These are phyloP conservation scores for Populus pruinosa DNA, from an alignment of 345 rosid genomes.

Conservation along the genomic window DNA sequence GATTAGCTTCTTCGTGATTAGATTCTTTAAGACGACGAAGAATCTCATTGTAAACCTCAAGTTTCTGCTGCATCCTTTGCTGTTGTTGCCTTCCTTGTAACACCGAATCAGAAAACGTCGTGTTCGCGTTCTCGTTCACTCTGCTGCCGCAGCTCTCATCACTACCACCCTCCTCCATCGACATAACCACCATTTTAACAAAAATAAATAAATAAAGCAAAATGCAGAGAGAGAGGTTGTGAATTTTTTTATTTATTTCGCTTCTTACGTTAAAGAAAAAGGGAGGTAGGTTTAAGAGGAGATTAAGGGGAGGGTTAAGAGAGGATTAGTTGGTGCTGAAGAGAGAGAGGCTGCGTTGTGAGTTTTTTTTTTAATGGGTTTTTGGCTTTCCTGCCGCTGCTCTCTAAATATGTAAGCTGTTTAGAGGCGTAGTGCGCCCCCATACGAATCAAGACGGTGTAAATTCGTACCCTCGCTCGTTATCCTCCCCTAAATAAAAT, in stretches of 20 bases:
- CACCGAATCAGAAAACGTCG: conserved; percentile 32
- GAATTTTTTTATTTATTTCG: not conserved
- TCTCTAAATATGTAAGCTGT: not conserved
- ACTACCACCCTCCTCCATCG: conserved; percentile 43
- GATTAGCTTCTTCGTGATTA: conserved; percentile 44
- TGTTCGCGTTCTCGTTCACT: conserved; percentile 27
- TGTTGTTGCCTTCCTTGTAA: conserved; percentile 44
- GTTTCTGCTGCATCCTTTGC: conserved; percentile 37
- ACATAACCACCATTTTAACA: conserved; percentile 23
- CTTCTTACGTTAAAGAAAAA: not conserved
- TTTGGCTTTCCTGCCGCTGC: not conserved
- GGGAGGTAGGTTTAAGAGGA: not conserved
- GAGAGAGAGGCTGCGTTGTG: not conserved
- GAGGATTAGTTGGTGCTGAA: not conserved
- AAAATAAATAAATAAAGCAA: not conserved
- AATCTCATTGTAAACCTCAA: conserved; percentile 65
- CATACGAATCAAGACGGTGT: conserved; percentile 5
- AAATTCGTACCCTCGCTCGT: not conserved
- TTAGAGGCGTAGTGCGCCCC: conserved; percentile 32
- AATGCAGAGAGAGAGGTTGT: not conserved
- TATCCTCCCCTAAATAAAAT: not conserved
- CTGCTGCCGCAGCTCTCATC: conserved; percentile 68
- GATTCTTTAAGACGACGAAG: conserved; percentile 67
- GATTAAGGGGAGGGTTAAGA: not conserved
- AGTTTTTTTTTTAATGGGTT: not conserved